Base-by-base conservation (phyloP, 495 filamentous ascomycete genomes). In the Penicillium parvum region DNA sequence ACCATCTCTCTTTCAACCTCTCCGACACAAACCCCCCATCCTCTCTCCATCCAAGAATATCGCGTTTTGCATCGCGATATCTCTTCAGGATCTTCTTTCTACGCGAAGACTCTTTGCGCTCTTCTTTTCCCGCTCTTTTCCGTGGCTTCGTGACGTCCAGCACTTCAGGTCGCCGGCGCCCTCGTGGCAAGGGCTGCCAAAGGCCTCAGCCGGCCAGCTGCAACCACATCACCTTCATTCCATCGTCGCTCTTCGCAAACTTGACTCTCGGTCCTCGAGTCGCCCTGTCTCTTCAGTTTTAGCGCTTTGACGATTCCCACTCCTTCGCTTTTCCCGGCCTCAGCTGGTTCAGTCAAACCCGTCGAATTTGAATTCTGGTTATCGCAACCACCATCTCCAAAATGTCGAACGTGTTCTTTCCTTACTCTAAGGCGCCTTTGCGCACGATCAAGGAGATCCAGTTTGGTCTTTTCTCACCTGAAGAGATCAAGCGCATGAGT, bases 401-500 rank as follows among this genome's bases (percentile, higher is more conserved):
- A 58, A 97, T 96, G 92, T 82, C 90, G 76, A 92, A 94, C 72
- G 83, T 95, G 55, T 84, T 83, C 59, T 95, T 96, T 53, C 77
- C 84, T 42, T 84, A 88, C 62, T 97, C 92, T 53, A 90, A 87
- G 74, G 92, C 92, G 80, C 88, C 90, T 54, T 73, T 96, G 77
- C 88, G 89, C 73, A 88, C 84, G 42, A 88, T 99, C 49, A 81
- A 95, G 76, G 92, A 97, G 77, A 95, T 99, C 50, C 94, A 97
- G 72, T 99, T 99, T 66, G 92, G 92, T 55, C 81, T 99, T 46
- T 73, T 96, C 57, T 90, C 90, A 12, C 92, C 94, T 1, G 91
- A 97, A 60, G 94, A 99, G 66, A 94, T 96, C 69, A 97, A 97
- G 72, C 85, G 81, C 45, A 90, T 95, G 88, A 96, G 90, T 69